Base-by-base conservation (phyloP, 2,329 filamentous ascomycete genomes). In the Lasiodiplodia sp. region DNA sequence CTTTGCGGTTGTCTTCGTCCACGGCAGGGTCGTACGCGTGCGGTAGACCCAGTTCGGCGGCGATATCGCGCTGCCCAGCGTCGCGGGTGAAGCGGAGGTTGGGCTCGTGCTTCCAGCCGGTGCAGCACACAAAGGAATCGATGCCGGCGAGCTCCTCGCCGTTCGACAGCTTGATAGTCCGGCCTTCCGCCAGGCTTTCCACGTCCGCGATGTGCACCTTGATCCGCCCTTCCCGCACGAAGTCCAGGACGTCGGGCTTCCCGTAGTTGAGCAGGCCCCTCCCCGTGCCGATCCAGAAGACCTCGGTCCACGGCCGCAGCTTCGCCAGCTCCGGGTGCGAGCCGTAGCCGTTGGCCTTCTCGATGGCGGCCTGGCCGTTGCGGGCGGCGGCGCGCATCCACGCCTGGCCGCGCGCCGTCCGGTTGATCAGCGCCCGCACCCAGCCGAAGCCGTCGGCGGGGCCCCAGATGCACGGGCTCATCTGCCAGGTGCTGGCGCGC, bases 381-480 rank as follows among this genome's bases (percentile, higher is more conserved):
- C 76, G 73, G 87, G 88, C 89, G 75, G 89, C 89, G 0, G 76
- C 75, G 38, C 85, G 80, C 3, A 87, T 84, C 28, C 91, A 75
- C 58, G 79, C 80, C 0, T 87, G 83, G 1, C 89, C 89, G 2
- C 90, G 67, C 34, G 80, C 77, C 0, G 87, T 90, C 21, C 82
- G 81, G 71, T 91, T 88, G 56, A 89, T 80, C 69, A 90, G 87
- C 14, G 77, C 74, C 3, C 88, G 83, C 2, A 87, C 80, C 11
- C 83, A 74, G 69, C 75, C 80, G 71, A 85, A 91, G 0, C 89
- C 90, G 73, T 89, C 89, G 2, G 84, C 86, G 1, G 84, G 81
- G 4, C 89, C 90, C 89, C 90, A 94, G 18, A 91, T 85, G 75
- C 91, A 94, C 0, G 92, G 92, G 65, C 87, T 89, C 4, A n/a